These are phyloP conservation scores for Colletotrichum agaves DNA, from an alignment of 2,329 filamentous ascomycete genomes.

Conservation along the genomic window DNA sequence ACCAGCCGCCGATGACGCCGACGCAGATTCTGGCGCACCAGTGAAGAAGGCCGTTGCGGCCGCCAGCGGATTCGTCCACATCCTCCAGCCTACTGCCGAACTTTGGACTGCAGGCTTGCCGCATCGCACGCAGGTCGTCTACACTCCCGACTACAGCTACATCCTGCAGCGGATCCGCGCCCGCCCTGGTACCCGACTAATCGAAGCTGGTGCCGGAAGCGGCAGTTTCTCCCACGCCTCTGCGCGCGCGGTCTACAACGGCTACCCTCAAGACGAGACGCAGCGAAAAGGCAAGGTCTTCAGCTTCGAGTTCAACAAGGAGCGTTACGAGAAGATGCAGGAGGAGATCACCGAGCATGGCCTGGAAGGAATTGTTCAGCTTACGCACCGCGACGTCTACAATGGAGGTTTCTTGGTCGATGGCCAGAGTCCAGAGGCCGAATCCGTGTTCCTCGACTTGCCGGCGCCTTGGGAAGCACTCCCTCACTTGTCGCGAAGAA, in stretches of 20 bases:
- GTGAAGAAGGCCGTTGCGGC: slow-evolving; percentile 64
- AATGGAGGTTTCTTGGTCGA: slow-evolving; percentile 75
- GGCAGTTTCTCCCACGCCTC: slow-evolving; percentile 87
- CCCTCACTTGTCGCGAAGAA: slow-evolving; percentile 74
- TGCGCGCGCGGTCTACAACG: slow-evolving; percentile 79
- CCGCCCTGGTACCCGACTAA: slow-evolving; percentile 76
- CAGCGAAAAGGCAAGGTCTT: slow-evolving; percentile 75
- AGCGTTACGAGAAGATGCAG: slow-evolving; percentile 75
- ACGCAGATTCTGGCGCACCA: slow-evolving; percentile 45
- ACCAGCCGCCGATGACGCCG: slow-evolving; percentile 47
- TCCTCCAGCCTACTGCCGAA: slow-evolving; percentile 83
- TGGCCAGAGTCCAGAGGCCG: slow-evolving; percentile 69
- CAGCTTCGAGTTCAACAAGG: slow-evolving; percentile 85
- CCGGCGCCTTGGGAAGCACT: slow-evolving; percentile 85
- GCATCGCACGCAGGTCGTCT: slow-evolving; percentile 87
- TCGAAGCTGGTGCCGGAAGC: slow-evolving; percentile 85
- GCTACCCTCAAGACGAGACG: slow-evolving; percentile 62
- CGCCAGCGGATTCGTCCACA: slow-evolving; percentile 78
- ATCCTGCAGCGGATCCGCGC: slow-evolving; percentile 81
- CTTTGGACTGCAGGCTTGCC: slow-evolving; percentile 84
- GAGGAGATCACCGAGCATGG: slow-evolving; percentile 76
- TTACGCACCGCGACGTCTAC: slow-evolving; percentile 85
- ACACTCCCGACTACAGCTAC: slow-evolving; percentile 88
- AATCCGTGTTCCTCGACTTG: slow-evolving; percentile 81
- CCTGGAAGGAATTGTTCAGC: slow-evolving; percentile 71